phyloP scores from a whole-genome alignment of 2,329 filamentous ascomycete genomes.

The Thyridium curvatum region DNA sequence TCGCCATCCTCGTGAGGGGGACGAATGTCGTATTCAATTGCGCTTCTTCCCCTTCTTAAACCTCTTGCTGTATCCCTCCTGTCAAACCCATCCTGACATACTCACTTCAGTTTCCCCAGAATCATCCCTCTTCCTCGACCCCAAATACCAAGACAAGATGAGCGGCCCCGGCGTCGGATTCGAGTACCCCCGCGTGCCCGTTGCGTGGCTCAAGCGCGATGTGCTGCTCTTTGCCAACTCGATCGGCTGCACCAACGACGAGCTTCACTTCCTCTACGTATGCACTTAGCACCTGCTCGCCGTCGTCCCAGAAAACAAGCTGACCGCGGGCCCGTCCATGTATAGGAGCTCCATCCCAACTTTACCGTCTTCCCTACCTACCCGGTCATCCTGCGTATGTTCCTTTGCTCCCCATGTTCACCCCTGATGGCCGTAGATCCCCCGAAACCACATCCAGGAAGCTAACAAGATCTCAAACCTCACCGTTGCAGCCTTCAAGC shows the following conservation, averaged over 20 bases:
- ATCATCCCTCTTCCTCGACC: not conserved
- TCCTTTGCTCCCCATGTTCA: not conserved
- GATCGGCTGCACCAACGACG: slow-evolving; percentile 76
- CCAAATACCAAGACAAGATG: slow-evolving; percentile 22
- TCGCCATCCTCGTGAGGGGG: too few relatives aligned
- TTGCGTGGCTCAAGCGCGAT: slow-evolving; percentile 85
- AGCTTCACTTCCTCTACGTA: slow-evolving; percentile 91
- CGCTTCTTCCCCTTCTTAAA: too few relatives aligned
- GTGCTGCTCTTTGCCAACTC: slow-evolving; percentile 83
- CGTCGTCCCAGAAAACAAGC: not conserved
- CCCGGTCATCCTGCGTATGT: slow-evolving; percentile 68
- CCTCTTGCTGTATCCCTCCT: too few relatives aligned
- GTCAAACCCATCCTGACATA: not conserved
- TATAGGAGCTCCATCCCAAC: slow-evolving; percentile 76
- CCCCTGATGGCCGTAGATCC: not conserved
- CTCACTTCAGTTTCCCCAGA: not conserved
- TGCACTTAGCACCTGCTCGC: slow-evolving; percentile 13
- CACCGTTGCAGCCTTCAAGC: slow-evolving; percentile 72
- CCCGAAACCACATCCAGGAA: not conserved
- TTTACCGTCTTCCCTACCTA: slow-evolving; percentile 90
- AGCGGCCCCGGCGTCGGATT: slow-evolving; percentile 61
- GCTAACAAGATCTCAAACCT: slow-evolving; percentile 4
- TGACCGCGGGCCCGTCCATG: not conserved
- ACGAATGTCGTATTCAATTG: too few relatives aligned
- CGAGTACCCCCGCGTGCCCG: slow-evolving; percentile 68